A percentile compares a stretch with the other conserved stretches of the same genome.
These are phyloP conservation scores for Penicillium crystallinum DNA, from an alignment of 495 filamentous ascomycete species.

Conservation along the genomic window DNA sequence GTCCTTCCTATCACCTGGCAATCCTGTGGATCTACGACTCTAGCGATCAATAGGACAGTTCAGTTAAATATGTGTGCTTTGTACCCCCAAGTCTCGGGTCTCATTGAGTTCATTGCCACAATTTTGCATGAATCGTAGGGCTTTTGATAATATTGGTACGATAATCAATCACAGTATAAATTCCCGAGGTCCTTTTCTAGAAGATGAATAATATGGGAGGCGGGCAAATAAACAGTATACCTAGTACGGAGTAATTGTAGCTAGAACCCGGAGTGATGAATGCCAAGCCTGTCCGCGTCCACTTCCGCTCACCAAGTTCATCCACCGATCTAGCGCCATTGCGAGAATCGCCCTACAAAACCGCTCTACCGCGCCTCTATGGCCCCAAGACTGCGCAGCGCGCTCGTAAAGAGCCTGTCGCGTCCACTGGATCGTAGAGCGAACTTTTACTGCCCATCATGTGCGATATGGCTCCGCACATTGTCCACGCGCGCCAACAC, in stretches of 20 bases:
- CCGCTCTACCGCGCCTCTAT: conserved; percentile 21
- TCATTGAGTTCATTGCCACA: background rate
- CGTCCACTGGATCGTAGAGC: conserved; percentile 18
- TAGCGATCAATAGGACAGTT: conserved; percentile 15
- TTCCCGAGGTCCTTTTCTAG: too few relatives aligned
- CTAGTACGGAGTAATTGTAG: background rate
- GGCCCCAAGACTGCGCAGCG: conserved; percentile 38
- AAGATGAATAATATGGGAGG: too few relatives aligned
- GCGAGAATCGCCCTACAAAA: conserved; percentile 9
- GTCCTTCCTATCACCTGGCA: conserved; percentile 14
- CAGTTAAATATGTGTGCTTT: conserved; percentile 7
- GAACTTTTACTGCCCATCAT: conserved; percentile 38
- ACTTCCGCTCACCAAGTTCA: conserved; percentile 15
- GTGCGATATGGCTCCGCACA: conserved; percentile 31
- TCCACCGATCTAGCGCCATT: conserved; percentile 1
- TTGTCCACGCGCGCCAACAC: conserved; percentile 27
- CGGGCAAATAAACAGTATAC: background rate
- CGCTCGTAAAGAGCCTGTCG: conserved; percentile 35
- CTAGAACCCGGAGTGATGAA: background rate
- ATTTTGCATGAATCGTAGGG: background rate
- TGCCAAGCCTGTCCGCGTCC: conserved; percentile 25
- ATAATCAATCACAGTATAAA: conserved; percentile 1
- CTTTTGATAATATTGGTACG: conserved; percentile 2
- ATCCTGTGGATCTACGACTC: conserved; percentile 12
- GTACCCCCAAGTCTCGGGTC: background rate